These are phyloP conservation scores for Orobanche coerulescens DNA, from an alignment of 257 asterid genomes.

Conservation along the genomic window DNA sequence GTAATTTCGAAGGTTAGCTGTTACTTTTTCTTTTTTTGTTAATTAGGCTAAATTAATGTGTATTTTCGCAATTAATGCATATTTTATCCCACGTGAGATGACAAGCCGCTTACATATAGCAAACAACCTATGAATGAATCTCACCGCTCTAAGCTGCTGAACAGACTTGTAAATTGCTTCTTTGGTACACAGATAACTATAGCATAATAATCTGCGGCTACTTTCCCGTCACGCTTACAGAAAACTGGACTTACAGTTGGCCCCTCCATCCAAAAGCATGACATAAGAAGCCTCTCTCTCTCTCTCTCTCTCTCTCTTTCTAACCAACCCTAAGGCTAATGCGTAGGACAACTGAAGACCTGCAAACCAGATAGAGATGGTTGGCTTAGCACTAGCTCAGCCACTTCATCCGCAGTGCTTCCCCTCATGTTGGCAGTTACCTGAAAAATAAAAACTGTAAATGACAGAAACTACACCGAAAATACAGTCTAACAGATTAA, in stretches of 20 bases:
- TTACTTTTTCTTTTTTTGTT: no score
- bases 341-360: slow-evolving; percentile 30
- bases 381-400: slow-evolving; percentile 56
- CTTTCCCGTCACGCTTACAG: slow-evolving; percentile 47
- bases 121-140: no score
- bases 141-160: slow-evolving; percentile 74
- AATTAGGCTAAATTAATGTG: no score
- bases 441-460: slow-evolving; percentile 27
- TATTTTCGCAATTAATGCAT: no score
- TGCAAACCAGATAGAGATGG: slow-evolving; percentile 73
- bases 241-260: slow-evolving; percentile 82
- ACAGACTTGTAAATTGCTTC: slow-evolving; percentile 68
- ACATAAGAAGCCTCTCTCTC: not conserved
- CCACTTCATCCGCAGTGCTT: slow-evolving; percentile 71
- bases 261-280: slow-evolving; percentile 40
- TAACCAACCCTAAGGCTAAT: not conserved
- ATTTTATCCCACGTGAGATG: not conserved
- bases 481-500: not conserved
- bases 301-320: not conserved
- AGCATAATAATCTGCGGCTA: slow-evolving; percentile 56
- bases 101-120: no score
- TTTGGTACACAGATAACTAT: slow-evolving; percentile 75
- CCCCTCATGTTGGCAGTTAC: slow-evolving; percentile 87
- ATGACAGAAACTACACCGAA: not conserved
- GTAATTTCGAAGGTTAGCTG: no score